Conservation (phyloP, 768 basidiomycete species). For the Cyclocybe cylindracea region DNA sequence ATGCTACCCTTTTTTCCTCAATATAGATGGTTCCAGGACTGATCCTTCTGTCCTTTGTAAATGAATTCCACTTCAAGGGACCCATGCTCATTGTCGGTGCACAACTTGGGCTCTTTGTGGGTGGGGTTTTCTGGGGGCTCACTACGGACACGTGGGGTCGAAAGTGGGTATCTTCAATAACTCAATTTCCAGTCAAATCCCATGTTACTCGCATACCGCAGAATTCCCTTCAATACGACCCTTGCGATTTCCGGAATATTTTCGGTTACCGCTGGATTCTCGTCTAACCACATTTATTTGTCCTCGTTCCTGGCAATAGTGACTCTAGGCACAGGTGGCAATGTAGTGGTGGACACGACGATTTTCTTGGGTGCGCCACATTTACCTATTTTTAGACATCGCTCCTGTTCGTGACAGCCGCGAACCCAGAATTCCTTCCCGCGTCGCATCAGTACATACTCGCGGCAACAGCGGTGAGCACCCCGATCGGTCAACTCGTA, state of each 20-base stretch:
- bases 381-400: conserved; percentile 23
- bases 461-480: conserved; percentile 68
- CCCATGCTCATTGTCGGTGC: conserved; percentile 61
- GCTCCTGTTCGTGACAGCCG: conserved; percentile 11
- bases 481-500: conserved; percentile 67
- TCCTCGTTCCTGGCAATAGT: conserved; percentile 49
- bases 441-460: conserved; percentile 68
- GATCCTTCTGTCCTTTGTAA: conserved; percentile 56
- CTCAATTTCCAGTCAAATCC: not conserved
- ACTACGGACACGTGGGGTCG: conserved; percentile 67
- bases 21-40: conserved; percentile 15
- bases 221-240: conserved; percentile 62
- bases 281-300: conserved; percentile 45
- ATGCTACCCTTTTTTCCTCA: not conserved
- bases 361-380: conserved; percentile 46
- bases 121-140: conserved; percentile 61
- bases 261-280: conserved; percentile 54
- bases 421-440: conserved; percentile 53
- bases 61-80: conserved; percentile 57
- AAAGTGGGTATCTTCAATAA: conserved; percentile 30
- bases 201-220: conserved; percentile 13
- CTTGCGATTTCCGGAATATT: conserved; percentile 62
- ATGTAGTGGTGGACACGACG: conserved; percentile 65
- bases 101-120: conserved; percentile 63
- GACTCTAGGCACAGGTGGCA: conserved; percentile 63